Conservation (phyloP, 306 rosid genomes). For the Vigna trinervia region DNA sequence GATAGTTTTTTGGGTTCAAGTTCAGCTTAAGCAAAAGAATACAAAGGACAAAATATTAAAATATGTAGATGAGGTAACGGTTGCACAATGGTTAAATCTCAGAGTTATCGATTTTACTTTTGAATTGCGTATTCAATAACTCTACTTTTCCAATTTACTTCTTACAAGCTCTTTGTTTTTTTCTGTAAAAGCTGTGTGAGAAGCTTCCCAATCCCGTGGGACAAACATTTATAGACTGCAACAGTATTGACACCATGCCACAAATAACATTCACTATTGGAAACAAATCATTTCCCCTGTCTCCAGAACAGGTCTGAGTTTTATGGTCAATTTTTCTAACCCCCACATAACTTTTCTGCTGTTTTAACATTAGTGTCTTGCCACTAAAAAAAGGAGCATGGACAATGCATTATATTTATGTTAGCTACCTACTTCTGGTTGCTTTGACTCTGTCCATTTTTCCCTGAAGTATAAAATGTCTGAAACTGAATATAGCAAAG, state of each 20-base stretch:
- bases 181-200: conserved; percentile 63
- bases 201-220: conserved; percentile 72
- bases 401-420: neutral
- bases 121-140: neutral
- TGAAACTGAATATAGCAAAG: neutral
- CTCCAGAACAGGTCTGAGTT: conserved; percentile 64
- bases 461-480: neutral
- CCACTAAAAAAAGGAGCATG: conserved; percentile 51
- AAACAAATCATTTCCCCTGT: conserved; percentile 66
- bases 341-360: neutral
- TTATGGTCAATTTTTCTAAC: neutral
- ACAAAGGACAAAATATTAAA: conserved; percentile 58
- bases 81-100: conserved; percentile 8
- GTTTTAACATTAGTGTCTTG: conserved; percentile 37
- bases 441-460: neutral
- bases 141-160: neutral
- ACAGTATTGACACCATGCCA: conserved; percentile 57
- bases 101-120: neutral
- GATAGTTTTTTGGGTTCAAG: conserved; percentile 55
- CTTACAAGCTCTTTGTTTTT: conserved; percentile 12
- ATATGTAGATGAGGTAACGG: conserved; percentile 62
- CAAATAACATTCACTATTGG: conserved; percentile 61
- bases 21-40: conserved; percentile 70
- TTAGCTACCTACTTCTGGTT: neutral
- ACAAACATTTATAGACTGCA: conserved; percentile 67